Evolutionary conservation across 257 asterid species (phyloP).

Genomic region (Cynanchum wilfordii): DNA sequence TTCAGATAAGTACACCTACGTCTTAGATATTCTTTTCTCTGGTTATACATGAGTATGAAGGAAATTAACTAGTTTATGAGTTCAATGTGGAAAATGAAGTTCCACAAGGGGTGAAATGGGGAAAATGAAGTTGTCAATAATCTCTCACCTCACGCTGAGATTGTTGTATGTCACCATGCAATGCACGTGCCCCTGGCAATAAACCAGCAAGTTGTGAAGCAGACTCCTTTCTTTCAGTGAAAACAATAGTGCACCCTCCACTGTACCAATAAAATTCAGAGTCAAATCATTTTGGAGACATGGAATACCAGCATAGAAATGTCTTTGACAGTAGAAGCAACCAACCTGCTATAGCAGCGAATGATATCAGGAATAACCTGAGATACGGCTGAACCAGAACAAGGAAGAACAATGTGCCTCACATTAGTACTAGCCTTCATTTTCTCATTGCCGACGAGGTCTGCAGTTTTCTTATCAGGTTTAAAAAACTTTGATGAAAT

Average conservation of each 20-base stretch:
- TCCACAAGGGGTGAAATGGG: too few species aligned
- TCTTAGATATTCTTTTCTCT: background rate
- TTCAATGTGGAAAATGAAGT: background rate
- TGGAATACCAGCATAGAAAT: background rate
- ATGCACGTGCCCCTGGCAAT: constrained; percentile 93
- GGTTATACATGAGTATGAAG: background rate
- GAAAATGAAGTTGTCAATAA: background rate
- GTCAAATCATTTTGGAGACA: background rate
- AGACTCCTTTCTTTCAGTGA: constrained; percentile 83
- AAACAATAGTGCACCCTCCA: constrained; percentile 90
- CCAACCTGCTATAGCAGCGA: constrained; percentile 88
- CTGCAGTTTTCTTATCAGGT: constrained; percentile 76
- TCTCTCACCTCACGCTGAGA: constrained; percentile 80
- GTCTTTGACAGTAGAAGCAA: constrained; percentile 9
- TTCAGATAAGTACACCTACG: background rate
- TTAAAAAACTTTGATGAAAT: constrained; percentile 67
- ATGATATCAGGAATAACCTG: constrained; percentile 93
- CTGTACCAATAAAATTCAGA: constrained; percentile 32
- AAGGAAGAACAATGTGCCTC: constrained; percentile 85
- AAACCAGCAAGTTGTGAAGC: constrained; percentile 89
- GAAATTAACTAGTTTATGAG: background rate
- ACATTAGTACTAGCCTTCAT: constrained; percentile 95
- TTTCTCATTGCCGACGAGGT: constrained; percentile 93
- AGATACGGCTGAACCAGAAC: constrained; percentile 77
- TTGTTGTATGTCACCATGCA: constrained; percentile 98